These are phyloP conservation scores for Spathaspora sp. DNA, from an alignment of 1,139 yeast genomes.

Conservation along the genomic window DNA sequence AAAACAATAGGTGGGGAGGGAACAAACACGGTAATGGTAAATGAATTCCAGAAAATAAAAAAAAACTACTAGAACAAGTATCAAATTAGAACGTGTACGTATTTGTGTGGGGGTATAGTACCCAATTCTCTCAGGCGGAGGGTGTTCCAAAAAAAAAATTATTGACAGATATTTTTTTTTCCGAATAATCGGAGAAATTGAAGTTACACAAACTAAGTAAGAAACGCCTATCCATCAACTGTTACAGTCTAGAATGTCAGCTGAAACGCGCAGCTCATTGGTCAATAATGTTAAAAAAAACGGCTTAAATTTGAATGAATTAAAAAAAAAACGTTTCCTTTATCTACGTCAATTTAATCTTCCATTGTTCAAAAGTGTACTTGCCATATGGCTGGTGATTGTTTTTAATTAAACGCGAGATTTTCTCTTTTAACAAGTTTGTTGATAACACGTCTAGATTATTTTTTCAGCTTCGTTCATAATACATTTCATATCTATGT, in stretches of 20 bases:
- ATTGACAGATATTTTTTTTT: neutral
- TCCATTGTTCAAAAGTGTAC: neutral
- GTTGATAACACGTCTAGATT: neutral
- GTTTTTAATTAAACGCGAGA: conserved; percentile 1
- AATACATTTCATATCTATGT: too few relatives aligned
- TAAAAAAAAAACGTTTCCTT: neutral
- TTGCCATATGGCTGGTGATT: neutral
- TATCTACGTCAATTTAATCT: neutral
- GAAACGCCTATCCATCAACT: neutral
- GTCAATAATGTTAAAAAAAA: neutral
- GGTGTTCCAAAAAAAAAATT: neutral
- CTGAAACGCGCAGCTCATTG: neutral
- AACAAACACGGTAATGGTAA: too few relatives aligned
- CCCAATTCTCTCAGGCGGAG: neutral
- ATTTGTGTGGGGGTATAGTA: neutral
- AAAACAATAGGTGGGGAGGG: too few relatives aligned
- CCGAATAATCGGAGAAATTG: neutral
- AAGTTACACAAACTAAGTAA: neutral
- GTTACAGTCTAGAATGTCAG: neutral
- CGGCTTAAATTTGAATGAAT: neutral
- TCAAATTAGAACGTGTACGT: neutral
- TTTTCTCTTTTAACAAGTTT: neutral
- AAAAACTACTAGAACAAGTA: too few relatives aligned
- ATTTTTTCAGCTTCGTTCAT: neutral
- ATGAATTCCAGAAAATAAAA: too few relatives aligned